Conservation (phyloP, 495 filamentous ascomycete species). For the Aspergillus egyptiacus region DNA sequence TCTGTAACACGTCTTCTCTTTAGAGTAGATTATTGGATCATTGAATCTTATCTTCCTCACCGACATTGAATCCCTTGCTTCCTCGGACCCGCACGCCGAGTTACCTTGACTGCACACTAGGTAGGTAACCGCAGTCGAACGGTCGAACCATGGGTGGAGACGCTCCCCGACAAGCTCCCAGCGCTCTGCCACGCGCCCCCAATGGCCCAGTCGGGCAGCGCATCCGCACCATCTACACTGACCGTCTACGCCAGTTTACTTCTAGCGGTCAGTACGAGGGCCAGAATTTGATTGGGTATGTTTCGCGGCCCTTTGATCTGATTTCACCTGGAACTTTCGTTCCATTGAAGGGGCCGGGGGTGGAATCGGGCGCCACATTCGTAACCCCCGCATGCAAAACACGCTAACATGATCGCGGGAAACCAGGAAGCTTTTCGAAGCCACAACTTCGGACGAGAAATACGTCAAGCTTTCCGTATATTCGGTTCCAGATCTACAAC, state of each 20-base stretch:
- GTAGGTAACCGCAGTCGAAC: conserved; percentile 17
- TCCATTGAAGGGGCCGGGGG: no score
- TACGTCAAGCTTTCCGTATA: conserved; percentile 85
- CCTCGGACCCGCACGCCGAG: no score
- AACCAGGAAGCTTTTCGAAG: conserved; percentile 70
- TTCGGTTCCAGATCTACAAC: conserved; percentile 67
- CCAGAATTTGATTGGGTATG: conserved; percentile 66
- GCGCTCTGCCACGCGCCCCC: conserved; percentile 52
- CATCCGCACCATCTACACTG: conserved; percentile 80
- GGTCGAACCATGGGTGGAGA: conserved; percentile 55
- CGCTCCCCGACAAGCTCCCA: conserved; percentile 33
- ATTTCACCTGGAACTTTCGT: no score
- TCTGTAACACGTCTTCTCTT: background rate
- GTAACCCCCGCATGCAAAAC: background rate
- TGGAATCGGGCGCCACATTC: background rate
- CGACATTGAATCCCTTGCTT: background rate
- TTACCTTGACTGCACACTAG: background rate
- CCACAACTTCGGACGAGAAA: conserved; percentile 59
- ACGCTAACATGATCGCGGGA: background rate
- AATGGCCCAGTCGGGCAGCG: conserved; percentile 69
- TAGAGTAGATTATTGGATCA: background rate
- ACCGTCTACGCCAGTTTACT: conserved; percentile 77
- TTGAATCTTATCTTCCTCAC: background rate
- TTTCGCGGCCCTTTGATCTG: no score
- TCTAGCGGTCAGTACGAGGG: conserved; percentile 71